Evolutionary conservation across 768 basidiomycete genomes (phyloP), one percentile per base, ranked within the genome.

Genomic region (Megacollybia marginata): DNA sequence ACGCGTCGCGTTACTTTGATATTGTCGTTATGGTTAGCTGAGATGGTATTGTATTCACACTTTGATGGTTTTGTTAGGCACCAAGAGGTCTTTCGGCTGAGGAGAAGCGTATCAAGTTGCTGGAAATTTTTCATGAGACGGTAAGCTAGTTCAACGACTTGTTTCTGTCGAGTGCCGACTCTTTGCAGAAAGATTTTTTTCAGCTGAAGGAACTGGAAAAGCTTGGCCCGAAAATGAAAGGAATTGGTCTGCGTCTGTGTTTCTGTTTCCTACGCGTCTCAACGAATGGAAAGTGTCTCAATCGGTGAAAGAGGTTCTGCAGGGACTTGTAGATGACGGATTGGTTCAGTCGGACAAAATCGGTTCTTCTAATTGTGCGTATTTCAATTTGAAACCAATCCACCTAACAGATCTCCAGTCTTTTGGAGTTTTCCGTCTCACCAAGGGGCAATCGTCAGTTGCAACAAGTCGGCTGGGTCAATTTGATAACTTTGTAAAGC

Each of bases 371-470:
- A 96, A 95, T 62, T 96, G 93, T 92, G 62, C 57, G 85, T 66
- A 56, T 50, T 33, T 61, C 20, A 55, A 16, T 15, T 9, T 28
- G 4, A 3, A 3, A 28, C 23, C 23, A 3, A 6, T 28, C 23
- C 46, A 49, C 45, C 15, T 34, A 20, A 47, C 38, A 5, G 16
- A 49, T 42, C 48, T 45, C 13, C 46, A 94, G 92, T 94, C 67
- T 95, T 90, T 64, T 96, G 93, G 93, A 89, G 89, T 59, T 95
- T 96, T 62, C 92, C 92, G 13, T 92, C 90, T 1, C 89, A 93
- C 51, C 79, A 81, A 43, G 92, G 92, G 4, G 79, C 85, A 8
- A 73, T 83, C 58, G 92, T 92, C 52, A 19, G 65, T 52, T 45
- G 9, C n/a, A 1, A 2, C n/a, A 5, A 13, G 8, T 35, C 16